Evolutionary conservation across 2,329 filamentous ascomycete genomes (phyloP), one percentile per base, ranked within the genome.

Genomic region (Epichloe amarillans): DNA sequence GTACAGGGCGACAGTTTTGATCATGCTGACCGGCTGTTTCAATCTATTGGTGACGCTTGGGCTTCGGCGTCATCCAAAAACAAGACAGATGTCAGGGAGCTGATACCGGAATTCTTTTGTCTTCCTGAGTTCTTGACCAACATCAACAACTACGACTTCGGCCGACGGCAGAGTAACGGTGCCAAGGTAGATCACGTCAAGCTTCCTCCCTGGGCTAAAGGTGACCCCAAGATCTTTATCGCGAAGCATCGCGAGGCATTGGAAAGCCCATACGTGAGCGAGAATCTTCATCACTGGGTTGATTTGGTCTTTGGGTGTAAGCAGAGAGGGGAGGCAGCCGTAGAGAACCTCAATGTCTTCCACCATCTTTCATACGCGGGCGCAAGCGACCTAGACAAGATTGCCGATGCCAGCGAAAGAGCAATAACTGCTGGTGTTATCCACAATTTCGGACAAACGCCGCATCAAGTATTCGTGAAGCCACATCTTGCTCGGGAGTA

Each of bases 361-460:
- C 91, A 97, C 57, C 88, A 95, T 64, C 76, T 96, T 19, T 97
- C 91, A 0, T 98, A 98, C 62, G 86, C 90, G 54, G 94, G 93
- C 6, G 89, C 91, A 3, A 94, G 87, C 56, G 88, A 98, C 64
- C 72, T 98, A 4, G 93, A 98, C 64, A 83, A 82, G 49, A 97
- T 98, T 53, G 81, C 84, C 7, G 91, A 97, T 62, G 85, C 87
- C 0, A 81, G 91, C 51, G 90, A 97, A 66, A 79, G 89, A 42
- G 74, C 89, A 6, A 87, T 91, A 5, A 91, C 89, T 0, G 96
- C 95, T 50, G 88, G 88, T 36, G 95, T 96, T 58, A 97, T 98
- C 59, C 91, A 98, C 67, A 97, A 97, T 60, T 98, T 98, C 66
- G 93, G 93, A 0, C 93, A 98, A 65, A 98, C 94, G 1, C 93